Base-by-base conservation (phyloP, 768 basidiomycete genomes). In the Tylopilus sp. region DNA sequence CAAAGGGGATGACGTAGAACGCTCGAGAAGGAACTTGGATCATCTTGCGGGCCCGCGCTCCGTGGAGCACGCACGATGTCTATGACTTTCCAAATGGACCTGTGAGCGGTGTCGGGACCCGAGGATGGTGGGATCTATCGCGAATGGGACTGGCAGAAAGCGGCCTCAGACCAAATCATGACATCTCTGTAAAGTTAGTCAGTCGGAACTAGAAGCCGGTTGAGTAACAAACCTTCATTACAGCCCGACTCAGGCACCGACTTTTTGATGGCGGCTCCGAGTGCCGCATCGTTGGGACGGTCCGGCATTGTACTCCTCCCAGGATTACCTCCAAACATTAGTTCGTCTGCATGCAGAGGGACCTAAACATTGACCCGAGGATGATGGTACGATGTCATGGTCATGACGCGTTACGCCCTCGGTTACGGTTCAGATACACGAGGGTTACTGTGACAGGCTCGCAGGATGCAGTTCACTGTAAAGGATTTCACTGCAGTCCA, bases 1-100 rank as follows among this genome's bases (percentile, higher is more conserved):
- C 25, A 6, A 55, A 48, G 38, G 57, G 59, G 45, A 58, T 17
- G 50, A 48, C 9, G 26, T 59, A 47, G 35, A 63, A 39, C 12
- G 55, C 44, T 43, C 54, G 56, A 40, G 40, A 44, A 18, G 50
- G 28, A 7, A 28, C 26, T 28, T 28, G 26, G 5, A 44, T 55
- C 64, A 64, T 65, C 45, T 25, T 61, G 47, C 28, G 11, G 13
- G 44, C n/a, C 12, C 30, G 41, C 21, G 48, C 25, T 41, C 18
- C 25, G 52, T 44, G 40, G 40, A 38, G 30, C 38, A 9, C 22
- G 28, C 36, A 21, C 42, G 22, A 30, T 18, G 51, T 7, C 17
- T 11, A 39, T 36, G 20, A 23, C 50, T 38, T 52, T 30, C 33
- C n/a, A 28, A n/a, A 31, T 1, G 47, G 40, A 31, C 12, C 38